phyloP scores from a whole-genome alignment of 306 rosid species.

The Castanea mollissima region DNA sequence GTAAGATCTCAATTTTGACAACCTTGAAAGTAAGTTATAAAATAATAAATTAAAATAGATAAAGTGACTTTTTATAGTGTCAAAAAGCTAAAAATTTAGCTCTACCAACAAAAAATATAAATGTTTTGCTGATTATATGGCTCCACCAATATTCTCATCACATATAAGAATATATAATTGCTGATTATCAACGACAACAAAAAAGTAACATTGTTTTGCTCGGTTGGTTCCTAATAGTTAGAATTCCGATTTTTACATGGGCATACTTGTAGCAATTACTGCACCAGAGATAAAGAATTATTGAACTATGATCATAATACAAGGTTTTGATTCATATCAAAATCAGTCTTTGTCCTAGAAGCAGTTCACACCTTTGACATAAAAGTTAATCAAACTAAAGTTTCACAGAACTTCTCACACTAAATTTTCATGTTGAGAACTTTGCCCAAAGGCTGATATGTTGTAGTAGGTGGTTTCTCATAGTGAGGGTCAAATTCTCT shows the following conservation, averaged over 20 bases:
- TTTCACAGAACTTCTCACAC: neutral
- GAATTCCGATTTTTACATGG: neutral
- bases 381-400: neutral
- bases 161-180: too few relatives aligned
- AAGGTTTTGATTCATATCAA: neutral
- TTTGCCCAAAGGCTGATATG: slow-evolving; percentile 49
- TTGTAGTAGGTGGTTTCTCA: slow-evolving; percentile 16
- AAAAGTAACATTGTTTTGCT: too few relatives aligned
- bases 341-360: neutral
- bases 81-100: too few relatives aligned
- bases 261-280: neutral
- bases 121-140: too few relatives aligned
- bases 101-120: too few relatives aligned
- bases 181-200: too few relatives aligned
- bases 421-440: slow-evolving; percentile 70
- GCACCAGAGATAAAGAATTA: neutral
- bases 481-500: slow-evolving; percentile 33
- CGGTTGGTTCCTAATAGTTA: neutral
- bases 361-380: neutral
- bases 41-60: too few relatives aligned
- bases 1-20: too few relatives aligned
- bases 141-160: too few relatives aligned
- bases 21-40: too few relatives aligned
- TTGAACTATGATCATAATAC: neutral
- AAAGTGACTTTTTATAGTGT: too few relatives aligned